Evolutionary conservation across 768 basidiomycete species (phyloP).

Genomic region (Podaxis sp.): DNA sequence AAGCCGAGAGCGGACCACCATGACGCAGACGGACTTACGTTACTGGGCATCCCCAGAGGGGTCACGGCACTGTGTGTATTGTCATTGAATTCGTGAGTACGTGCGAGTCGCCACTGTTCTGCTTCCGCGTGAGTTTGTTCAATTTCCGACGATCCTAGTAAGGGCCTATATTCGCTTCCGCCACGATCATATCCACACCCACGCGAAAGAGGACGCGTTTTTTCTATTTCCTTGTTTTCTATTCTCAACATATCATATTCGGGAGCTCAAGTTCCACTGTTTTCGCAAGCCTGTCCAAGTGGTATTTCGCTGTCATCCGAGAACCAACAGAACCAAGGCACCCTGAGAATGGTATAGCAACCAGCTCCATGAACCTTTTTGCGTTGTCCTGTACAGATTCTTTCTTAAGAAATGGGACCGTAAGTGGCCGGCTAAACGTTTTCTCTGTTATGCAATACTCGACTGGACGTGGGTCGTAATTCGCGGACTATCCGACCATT

Average conservation of each 20-base stretch:
- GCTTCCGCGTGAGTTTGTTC: neutral
- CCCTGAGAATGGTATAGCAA: neutral
- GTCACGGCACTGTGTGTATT: neutral
- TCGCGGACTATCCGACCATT: neutral
- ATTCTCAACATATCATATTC: neutral
- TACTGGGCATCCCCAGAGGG: conserved; percentile 1
- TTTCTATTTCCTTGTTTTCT: neutral
- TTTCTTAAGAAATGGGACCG: neutral
- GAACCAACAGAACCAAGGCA: neutral
- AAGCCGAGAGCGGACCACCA: conserved; percentile 5
- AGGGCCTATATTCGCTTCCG: neutral
- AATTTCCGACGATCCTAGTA: neutral
- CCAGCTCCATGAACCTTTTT: neutral
- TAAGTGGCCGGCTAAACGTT: neutral
- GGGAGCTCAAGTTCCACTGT: neutral
- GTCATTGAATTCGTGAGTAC: neutral
- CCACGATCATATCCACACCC: conserved; percentile 2
- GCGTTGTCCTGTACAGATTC: neutral
- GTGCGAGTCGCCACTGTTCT: neutral
- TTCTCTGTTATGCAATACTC: neutral
- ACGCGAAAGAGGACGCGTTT: neutral
- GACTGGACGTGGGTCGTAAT: neutral
- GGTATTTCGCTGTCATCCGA: neutral
- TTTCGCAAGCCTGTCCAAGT: conserved; percentile 6
- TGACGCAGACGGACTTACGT: neutral